Base-by-base conservation (phyloP, 116 monocot genomes). In the Papilionanthe hybrid region DNA sequence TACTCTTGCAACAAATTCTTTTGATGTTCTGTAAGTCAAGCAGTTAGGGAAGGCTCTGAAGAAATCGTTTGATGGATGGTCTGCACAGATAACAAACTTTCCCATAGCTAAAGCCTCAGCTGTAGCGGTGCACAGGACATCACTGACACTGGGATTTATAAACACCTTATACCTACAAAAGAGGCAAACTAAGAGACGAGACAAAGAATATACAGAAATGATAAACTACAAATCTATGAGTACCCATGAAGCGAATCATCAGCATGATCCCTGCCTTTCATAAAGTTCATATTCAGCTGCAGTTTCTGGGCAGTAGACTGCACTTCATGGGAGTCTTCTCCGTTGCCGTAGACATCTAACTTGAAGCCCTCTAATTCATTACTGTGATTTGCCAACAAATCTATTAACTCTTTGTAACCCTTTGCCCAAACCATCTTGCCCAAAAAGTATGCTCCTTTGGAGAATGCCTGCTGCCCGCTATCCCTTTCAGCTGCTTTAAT, bases 341-440 rank as follows among this genome's bases (percentile, higher is more conserved):
- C 99, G 80, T 89, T 94, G 77, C 99, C 99, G 69, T 92, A 99
- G 2, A 99, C 87, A 76, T 95, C 99, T 42, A 99, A 60, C 43
- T 90, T 86, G 76, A 99, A 93, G 28, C 80, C 93, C 82, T 90
- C 86, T 66, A 99, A 89, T 41, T 95, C 93, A 55, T 69, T 89
- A 75, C 89, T 99, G 88, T 99, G 88, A 78, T 93, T 90, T 75
- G 90, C 79, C 60, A 91, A 75, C 78, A 99, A 85, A 84, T 99
- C 93, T 42, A 99, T 85, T 29, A 99, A 49, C 72, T 99, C 99
- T 71, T 88, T 91, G 77, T 99, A 99, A 15, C 99, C 99, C 84
- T 99, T 99, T 65, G 99, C 99, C 99, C 99, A 99, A 49, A 99
- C 95, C 99, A 99, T 99, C 84, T 99, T 99, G 29, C 99, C 99